Conservation (phyloP, 192 early-diverging fungal genomes). For the Ramicandelaber brevisporus region DNA sequence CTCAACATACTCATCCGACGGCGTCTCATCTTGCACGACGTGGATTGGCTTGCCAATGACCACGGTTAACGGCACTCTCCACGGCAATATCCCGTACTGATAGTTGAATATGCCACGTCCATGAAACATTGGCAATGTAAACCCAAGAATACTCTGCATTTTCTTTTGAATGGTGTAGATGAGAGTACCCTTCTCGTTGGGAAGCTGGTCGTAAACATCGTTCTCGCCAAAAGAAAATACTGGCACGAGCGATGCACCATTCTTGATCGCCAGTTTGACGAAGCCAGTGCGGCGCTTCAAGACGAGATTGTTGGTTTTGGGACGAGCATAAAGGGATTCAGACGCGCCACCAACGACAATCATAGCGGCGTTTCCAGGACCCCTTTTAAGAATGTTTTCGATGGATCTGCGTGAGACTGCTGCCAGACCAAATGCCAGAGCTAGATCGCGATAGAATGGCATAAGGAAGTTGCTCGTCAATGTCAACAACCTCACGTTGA, state of each 20-base stretch:
- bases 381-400: constrained; percentile 40
- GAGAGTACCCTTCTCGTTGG: constrained; percentile 34
- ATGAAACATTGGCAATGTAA: constrained; percentile 51
- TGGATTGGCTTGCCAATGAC: constrained; percentile 6
- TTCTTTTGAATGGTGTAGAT: constrained; percentile 39
- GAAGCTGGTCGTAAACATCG: constrained; percentile 58
- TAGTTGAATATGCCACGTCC: constrained; percentile 76
- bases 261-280: constrained; percentile 61
- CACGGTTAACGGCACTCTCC: constrained; percentile 9
- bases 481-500: constrained; percentile 54
- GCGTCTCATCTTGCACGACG: too few species aligned
- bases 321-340: constrained; percentile 48
- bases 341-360: constrained; percentile 82
- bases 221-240: constrained; percentile 88
- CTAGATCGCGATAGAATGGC: constrained; percentile 65
- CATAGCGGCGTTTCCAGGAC: constrained; percentile 37
- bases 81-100: constrained; percentile 21
- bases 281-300: constrained; percentile 69
- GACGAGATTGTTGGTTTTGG: constrained; percentile 33
- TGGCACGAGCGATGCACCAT: constrained; percentile 64
- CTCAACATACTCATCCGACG: background rate
- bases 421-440: constrained; percentile 48
- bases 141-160: constrained; percentile 40
- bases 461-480: constrained; percentile 58
- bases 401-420: constrained; percentile 55